Evolutionary conservation across 257 asterid genomes (phyloP).

Genomic region (Solanum chiquidenum): DNA sequence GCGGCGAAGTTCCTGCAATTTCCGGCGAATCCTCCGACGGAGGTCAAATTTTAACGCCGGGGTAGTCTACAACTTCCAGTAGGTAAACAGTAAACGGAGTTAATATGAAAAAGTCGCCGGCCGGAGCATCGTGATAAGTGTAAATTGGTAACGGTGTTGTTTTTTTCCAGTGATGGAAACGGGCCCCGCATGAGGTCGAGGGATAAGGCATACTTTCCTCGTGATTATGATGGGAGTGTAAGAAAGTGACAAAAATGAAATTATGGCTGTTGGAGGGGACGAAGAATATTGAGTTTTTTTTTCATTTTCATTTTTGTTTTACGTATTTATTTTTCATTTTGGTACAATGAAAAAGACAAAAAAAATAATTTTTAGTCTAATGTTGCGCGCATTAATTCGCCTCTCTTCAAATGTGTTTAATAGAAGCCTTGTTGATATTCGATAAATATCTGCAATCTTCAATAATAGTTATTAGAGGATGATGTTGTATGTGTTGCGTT

Average conservation of each 20-base stretch:
- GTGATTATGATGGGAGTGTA: not conserved
- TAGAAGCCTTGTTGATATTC: too few relatives aligned
- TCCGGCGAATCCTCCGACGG: not conserved
- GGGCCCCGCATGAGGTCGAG: not conserved
- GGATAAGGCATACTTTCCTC: not conserved
- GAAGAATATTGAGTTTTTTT: not conserved
- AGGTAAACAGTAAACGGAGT: not conserved
- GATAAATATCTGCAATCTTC: not conserved
- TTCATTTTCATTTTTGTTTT: not conserved
- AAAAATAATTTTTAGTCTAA: not conserved
- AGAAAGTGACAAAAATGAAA: not conserved
- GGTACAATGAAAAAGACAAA: not conserved
- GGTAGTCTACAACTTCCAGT: not conserved
- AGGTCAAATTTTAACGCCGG: not conserved
- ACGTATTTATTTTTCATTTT: not conserved
- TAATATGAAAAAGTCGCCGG: not conserved
- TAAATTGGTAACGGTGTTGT: not conserved
- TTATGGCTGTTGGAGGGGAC: not conserved
- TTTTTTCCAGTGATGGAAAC: not conserved
- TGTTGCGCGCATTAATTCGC: too few relatives aligned
- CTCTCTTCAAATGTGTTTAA: too few relatives aligned
- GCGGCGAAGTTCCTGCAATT: conserved; percentile 8
- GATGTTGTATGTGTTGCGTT: not conserved
- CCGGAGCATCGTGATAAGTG: not conserved
- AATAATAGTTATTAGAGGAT: not conserved